Base-by-base conservation (phyloP, 1,139 yeast species). In the Kluyveromyces sp. region DNA sequence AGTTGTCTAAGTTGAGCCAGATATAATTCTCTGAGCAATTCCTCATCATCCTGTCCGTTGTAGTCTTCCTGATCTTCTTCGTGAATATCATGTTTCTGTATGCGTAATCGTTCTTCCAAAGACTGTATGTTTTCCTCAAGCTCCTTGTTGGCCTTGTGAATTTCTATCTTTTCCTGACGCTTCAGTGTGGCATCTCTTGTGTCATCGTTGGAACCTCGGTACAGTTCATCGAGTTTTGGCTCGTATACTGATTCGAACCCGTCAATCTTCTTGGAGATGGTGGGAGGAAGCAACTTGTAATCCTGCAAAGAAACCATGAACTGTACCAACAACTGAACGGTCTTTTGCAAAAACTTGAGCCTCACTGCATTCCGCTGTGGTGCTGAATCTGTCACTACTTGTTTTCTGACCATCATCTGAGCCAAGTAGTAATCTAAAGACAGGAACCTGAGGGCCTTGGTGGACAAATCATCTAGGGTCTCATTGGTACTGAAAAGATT, bases 131-230 rank as follows among this genome's bases (percentile, higher is more conserved):
- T 71, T 2, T 51, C 57, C n/a, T 63, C 66, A 43, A 85, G 64
- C 31, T 71, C 73, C 56, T 76, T 79, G 51, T 81, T 88, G 22
- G 70, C 61, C 56, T 76, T 81, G 61, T 71, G 83, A 53, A 77
- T 74, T 19, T 75, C 82, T 46, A 89, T 86, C 61, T 88, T 89
- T 43, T 77, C 83, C 19, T 80, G 80, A 50, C 96, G 69, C 51
- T 75, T 73, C 22, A 67, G 60, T 16, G 75, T 71, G 0, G 94
- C 78, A 46, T 76, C 75, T 2, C 51, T 45, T 13, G 58, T 20
- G 36, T 60, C 64, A 20, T 51, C 51, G 15, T 44, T 33, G 29
- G 49, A 40, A n/a, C 44, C 40, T 11, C 48, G 31, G 41, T 50
- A 58, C 4, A 73, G 42, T 39, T 63, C 75, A 12, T 69, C 67